Conservation (phyloP, 176 grass and related monocot genomes). For the Phyllostachys edulis region DNA sequence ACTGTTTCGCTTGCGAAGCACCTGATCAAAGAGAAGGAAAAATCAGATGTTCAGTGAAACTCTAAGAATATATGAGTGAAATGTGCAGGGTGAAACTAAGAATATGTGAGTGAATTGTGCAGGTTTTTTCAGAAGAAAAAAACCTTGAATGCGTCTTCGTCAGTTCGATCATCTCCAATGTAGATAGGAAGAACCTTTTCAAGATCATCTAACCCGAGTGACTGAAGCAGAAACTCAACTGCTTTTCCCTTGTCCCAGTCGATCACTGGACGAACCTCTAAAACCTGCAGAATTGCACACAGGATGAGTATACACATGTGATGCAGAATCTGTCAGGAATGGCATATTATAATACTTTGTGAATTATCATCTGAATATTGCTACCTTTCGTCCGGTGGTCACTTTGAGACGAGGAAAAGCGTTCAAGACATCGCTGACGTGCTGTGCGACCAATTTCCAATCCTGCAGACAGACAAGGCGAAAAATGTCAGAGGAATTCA, state of each 20-base stretch:
- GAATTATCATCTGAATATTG: background rate
- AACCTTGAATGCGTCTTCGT: constrained; percentile 78
- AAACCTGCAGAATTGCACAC: constrained; percentile 43
- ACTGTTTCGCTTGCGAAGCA: constrained; percentile 46
- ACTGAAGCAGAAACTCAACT: constrained; percentile 64
- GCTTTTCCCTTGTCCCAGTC: constrained; percentile 82
- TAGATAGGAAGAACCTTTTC: constrained; percentile 55
- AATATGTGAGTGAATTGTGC: background rate
- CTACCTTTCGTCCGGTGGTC: constrained; percentile 58
- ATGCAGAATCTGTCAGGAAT: background rate
- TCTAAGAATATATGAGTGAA: background rate
- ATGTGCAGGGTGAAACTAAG: background rate
- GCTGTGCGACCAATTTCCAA: constrained; percentile 44
- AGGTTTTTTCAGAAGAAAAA: background rate
- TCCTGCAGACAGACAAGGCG: constrained; percentile 25
- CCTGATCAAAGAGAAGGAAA: background rate
- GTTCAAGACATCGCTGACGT: constrained; percentile 40
- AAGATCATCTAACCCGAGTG: constrained; percentile 36
- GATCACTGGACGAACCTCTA: constrained; percentile 69
- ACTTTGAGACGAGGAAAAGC: constrained; percentile 48
- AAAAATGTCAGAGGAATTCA: background rate
- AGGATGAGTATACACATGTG: background rate
- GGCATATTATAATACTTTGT: background rate
- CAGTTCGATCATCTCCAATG: constrained; percentile 65
- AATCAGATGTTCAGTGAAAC: background rate